phyloP scores from a whole-genome alignment of 2,329 filamentous ascomycete species.

The Fusarium albosuccineum region DNA sequence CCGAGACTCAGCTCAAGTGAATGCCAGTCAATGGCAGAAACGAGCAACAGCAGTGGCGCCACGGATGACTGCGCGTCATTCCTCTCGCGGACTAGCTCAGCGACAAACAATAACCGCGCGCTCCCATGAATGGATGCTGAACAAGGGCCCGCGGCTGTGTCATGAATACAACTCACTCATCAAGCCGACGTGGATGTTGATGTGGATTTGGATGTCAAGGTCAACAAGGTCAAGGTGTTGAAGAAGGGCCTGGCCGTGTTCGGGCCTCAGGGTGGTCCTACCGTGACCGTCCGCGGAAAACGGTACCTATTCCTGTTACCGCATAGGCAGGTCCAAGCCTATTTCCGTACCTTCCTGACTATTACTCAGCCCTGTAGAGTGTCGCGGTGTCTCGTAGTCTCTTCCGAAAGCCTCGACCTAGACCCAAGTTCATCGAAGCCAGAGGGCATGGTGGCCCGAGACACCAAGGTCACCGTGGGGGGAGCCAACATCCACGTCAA shows the following conservation, averaged over 20 bases:
- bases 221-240: too few relatives aligned
- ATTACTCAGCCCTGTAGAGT: not conserved
- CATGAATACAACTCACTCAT: not conserved
- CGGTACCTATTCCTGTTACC: too few relatives aligned
- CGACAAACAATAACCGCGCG: not conserved
- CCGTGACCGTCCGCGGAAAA: too few relatives aligned
- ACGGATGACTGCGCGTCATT: not conserved
- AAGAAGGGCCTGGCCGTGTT: too few relatives aligned
- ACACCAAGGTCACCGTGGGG: not conserved
- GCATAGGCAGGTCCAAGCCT: not conserved
- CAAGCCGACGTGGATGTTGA: too few relatives aligned
- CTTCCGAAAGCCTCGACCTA: not conserved
- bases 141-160: not conserved
- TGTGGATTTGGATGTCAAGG: too few relatives aligned
- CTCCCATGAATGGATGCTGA: not conserved
- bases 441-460: not conserved
- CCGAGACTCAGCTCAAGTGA: not conserved
- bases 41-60: not conserved
- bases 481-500: not conserved
- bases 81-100: not conserved
- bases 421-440: not conserved
- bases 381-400: not conserved
- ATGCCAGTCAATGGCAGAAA: not conserved
- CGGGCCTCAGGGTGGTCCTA: too few relatives aligned
- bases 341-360: not conserved